phyloP scores from a whole-genome alignment of 805 yeast species.

The Spathaspora hagerdaliae region DNA sequence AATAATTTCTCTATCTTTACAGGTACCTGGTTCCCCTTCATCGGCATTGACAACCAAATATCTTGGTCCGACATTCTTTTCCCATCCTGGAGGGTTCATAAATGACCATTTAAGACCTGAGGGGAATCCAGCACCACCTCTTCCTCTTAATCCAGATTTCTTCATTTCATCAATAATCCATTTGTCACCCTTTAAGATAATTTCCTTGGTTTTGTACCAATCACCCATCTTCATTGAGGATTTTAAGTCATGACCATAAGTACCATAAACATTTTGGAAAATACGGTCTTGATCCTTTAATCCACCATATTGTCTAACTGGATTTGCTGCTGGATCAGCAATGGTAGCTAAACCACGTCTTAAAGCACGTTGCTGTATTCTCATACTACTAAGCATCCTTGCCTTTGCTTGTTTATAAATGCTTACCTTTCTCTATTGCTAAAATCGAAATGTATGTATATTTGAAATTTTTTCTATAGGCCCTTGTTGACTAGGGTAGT shows the following conservation, averaged over 20 bases:
- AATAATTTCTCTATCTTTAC: constrained; percentile 88
- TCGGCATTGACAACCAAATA: constrained; percentile 88
- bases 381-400: constrained; percentile 34
- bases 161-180: constrained; percentile 91
- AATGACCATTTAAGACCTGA: constrained; percentile 89
- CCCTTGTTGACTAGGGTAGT: too few species aligned
- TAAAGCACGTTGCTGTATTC: constrained; percentile 19
- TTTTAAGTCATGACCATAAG: constrained; percentile 71
- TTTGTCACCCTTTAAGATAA: constrained; percentile 74
- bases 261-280: constrained; percentile 77
- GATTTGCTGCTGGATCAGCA: constrained; percentile 45
- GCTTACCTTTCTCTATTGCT: neutral
- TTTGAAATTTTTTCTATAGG: too few species aligned
- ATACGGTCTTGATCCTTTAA: constrained; percentile 80
- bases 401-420: neutral
- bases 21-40: constrained; percentile 94
- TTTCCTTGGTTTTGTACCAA: constrained; percentile 89
- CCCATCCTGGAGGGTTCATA: constrained; percentile 97
- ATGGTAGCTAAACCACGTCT: constrained; percentile 41
- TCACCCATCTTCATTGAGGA: constrained; percentile 79
- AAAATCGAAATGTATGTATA: too few species aligned
- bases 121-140: constrained; percentile 95
- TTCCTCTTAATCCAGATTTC: constrained; percentile 79
- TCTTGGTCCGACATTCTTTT: constrained; percentile 83
- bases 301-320: constrained; percentile 64